Percentiles rank a stretch among this genome's conserved stretches.
Conservation (phyloP, 148 eudicot species). For the Polygonum maritimum region DNA sequence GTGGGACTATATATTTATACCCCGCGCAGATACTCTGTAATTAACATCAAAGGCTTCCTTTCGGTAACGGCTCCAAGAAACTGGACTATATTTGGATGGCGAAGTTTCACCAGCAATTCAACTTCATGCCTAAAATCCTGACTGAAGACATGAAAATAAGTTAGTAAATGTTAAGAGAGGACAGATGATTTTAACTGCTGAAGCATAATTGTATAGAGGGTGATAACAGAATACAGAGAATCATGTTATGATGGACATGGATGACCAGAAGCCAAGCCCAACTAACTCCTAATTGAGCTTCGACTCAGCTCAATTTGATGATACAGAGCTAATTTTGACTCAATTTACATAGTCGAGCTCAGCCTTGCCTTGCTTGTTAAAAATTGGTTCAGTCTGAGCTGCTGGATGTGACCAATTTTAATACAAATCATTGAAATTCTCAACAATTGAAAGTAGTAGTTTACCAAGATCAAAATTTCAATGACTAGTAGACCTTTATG, state of each 20-base stretch:
- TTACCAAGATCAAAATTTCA: neutral
- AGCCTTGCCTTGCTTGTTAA: neutral
- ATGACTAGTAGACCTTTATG: neutral
- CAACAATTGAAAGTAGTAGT: neutral
- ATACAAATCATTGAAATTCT: neutral
- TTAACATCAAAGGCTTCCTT: slow-evolving; percentile 88
- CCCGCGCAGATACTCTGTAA: slow-evolving; percentile 92
- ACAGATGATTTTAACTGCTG: neutral
- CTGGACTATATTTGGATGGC: slow-evolving; percentile 97
- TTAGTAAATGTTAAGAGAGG: slow-evolving; percentile 3
- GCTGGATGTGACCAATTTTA: neutral
- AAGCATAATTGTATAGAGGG: neutral
- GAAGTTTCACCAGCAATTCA: slow-evolving; percentile 90
- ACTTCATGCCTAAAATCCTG: slow-evolving; percentile 99
- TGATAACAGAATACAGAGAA: neutral
- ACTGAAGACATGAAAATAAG: slow-evolving; percentile 31
- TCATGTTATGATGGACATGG: neutral
- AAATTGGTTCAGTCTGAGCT: neutral
- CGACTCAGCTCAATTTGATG: neutral
- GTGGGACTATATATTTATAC: slow-evolving; percentile 23
- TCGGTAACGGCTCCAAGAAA: slow-evolving; percentile 99
- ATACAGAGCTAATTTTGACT: neutral
- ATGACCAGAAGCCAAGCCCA: neutral
- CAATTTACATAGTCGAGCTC: neutral
- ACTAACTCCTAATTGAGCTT: neutral